Conservation (phyloP, 805 yeast genomes). For the Wickerhamiella kurtzmanii region DNA sequence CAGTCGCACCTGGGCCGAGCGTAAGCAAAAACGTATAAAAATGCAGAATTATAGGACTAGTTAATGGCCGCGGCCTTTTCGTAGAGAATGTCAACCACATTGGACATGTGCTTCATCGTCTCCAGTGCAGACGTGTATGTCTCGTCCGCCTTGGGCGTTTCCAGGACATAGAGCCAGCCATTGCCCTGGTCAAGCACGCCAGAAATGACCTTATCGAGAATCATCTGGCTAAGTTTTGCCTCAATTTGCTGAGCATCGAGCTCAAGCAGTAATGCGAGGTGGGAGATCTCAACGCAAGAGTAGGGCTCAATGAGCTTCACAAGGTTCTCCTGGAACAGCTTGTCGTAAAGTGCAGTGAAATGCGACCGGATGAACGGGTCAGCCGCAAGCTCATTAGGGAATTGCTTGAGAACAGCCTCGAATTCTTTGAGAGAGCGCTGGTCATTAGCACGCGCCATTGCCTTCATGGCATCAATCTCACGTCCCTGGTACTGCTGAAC, state of each 20-base stretch:
- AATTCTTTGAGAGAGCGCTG: constrained; percentile 85
- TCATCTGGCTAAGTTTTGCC: constrained; percentile 91
- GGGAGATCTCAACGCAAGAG: constrained; percentile 86
- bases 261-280: constrained; percentile 77
- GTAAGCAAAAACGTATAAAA: not conserved
- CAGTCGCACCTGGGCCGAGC: constrained; percentile 1
- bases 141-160: constrained; percentile 76
- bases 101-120: constrained; percentile 73
- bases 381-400: constrained; percentile 56
- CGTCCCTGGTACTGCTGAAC: constrained; percentile 62
- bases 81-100: constrained; percentile 77
- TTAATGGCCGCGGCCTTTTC: constrained; percentile 84
- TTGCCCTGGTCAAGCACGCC: constrained; percentile 98
- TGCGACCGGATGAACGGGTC: constrained; percentile 86
- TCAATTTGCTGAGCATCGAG: constrained; percentile 79
- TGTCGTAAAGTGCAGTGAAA: constrained; percentile 84
- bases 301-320: constrained; percentile 92
- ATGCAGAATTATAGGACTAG: constrained; percentile 7
- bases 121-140: constrained; percentile 80
- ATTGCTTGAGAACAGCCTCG: constrained; percentile 64
- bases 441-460: constrained; percentile 78
- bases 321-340: constrained; percentile 81
- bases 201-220: constrained; percentile 82
- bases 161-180: constrained; percentile 90
- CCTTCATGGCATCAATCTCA: constrained; percentile 91